Conservation (phyloP, 495 filamentous ascomycete species). For the Neurospora sp. region DNA sequence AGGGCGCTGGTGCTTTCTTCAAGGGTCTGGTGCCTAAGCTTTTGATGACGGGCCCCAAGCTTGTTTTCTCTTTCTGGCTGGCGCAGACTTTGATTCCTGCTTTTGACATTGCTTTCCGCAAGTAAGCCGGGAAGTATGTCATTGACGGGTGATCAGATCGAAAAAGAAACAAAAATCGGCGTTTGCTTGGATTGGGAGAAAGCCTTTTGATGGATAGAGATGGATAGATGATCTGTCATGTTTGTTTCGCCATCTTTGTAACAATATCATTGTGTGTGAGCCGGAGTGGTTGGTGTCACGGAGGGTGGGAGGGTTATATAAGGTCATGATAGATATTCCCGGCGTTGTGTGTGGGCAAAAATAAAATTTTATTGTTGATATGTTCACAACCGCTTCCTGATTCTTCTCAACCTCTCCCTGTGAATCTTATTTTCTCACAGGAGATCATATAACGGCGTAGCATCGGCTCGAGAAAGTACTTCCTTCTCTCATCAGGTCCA, state of each 20-base stretch:
- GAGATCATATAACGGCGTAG: neutral
- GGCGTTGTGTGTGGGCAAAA: neutral
- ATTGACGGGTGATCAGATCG: neutral
- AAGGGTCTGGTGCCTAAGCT: conserved; percentile 96
- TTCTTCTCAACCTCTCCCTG: neutral
- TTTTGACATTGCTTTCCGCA: conserved; percentile 31
- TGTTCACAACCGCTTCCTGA: neutral
- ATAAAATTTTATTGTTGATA: neutral
- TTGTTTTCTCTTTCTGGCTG: conserved; percentile 99
- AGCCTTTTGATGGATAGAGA: neutral
- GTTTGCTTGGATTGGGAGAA: neutral
- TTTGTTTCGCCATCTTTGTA: neutral
- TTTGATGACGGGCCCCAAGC: conserved; percentile 96
- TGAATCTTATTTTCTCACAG: neutral
- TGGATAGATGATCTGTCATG: neutral
- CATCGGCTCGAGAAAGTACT: neutral
- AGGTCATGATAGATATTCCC: neutral
- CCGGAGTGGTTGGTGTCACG: neutral
- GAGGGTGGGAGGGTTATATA: neutral
- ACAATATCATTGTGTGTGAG: neutral
- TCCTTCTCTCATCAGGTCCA: neutral
- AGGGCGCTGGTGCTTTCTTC: conserved; percentile 84
- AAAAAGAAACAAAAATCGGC: neutral
- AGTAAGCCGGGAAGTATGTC: neutral
- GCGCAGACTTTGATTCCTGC: conserved; percentile 80